Evolutionary conservation across 345 rosid species (phyloP).

Genomic region (Salix exigua): DNA sequence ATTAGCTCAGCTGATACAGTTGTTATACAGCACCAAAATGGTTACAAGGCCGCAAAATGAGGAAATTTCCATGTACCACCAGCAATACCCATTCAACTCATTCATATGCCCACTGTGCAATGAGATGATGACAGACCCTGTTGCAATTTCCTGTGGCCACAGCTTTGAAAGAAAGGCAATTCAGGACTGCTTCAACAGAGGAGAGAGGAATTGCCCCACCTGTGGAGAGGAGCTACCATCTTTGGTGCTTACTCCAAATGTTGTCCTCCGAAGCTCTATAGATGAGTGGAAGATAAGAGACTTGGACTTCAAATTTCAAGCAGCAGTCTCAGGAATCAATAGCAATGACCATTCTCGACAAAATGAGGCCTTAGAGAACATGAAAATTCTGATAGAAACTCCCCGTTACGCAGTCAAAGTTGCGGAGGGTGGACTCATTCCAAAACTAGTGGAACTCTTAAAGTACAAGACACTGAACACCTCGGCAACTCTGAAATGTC

Average conservation of each 20-base stretch:
- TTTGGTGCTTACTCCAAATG: conserved; percentile 40
- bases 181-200: conserved; percentile 30
- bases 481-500: conserved; percentile 35
- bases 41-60: conserved; percentile 26
- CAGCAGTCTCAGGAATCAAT: conserved; percentile 29
- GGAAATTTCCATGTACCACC: conserved; percentile 9
- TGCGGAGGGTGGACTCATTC: conserved; percentile 28
- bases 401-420: conserved; percentile 33
- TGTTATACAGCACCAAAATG: conserved; percentile 38
- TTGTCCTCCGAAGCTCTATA: conserved; percentile 39
- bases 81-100: conserved; percentile 29
- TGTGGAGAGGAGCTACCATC: conserved; percentile 38
- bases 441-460: conserved; percentile 36
- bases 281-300: conserved; percentile 45
- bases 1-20: conserved; percentile 38
- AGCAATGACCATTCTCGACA: conserved; percentile 27
- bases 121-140: conserved; percentile 50
- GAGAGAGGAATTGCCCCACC: conserved; percentile 38
- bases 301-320: conserved; percentile 37
- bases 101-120: conserved; percentile 42
- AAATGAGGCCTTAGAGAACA: conserved; percentile 34
- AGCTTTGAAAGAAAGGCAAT: conserved; percentile 54
- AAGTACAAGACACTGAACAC: conserved; percentile 26
- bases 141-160: conserved; percentile 43
- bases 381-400: conserved; percentile 29